Conservation (phyloP, 2,329 filamentous ascomycete genomes). For the Lasiodiplodia sp. region DNA sequence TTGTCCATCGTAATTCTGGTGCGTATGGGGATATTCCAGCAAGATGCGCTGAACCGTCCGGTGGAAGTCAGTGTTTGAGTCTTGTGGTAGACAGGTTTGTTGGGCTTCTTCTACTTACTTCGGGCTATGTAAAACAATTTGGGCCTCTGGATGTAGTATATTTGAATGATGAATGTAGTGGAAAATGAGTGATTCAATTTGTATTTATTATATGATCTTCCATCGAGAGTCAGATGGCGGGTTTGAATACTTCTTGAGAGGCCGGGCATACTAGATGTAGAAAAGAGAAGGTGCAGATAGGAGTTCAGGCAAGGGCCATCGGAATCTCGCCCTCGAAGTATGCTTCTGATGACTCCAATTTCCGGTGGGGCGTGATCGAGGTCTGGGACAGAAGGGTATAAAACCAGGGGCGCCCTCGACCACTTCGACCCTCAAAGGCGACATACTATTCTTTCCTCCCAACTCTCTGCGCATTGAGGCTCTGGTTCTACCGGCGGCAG, state of each 20-base stretch:
- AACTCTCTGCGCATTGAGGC: background rate
- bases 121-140: background rate
- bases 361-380: background rate
- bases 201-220: background rate
- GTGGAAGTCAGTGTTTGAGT: background rate
- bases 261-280: background rate
- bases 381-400: background rate
- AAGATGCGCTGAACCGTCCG: background rate
- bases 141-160: background rate
- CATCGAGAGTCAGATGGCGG: background rate
- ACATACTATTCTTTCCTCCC: background rate
- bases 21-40: background rate
- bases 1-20: background rate
- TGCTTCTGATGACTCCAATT: background rate
- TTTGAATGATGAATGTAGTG: background rate
- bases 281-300: background rate
- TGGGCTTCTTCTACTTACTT: background rate
- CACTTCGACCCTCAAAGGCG: background rate
- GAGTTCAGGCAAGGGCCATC: conserved; percentile 17
- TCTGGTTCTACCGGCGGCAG: background rate
- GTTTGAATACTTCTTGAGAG: background rate
- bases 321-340: background rate
- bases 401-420: background rate
- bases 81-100: background rate
- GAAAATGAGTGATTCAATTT: background rate